Evolutionary conservation across 305 asterid species (phyloP).

Genomic region (Caryopteris hybrid): DNA sequence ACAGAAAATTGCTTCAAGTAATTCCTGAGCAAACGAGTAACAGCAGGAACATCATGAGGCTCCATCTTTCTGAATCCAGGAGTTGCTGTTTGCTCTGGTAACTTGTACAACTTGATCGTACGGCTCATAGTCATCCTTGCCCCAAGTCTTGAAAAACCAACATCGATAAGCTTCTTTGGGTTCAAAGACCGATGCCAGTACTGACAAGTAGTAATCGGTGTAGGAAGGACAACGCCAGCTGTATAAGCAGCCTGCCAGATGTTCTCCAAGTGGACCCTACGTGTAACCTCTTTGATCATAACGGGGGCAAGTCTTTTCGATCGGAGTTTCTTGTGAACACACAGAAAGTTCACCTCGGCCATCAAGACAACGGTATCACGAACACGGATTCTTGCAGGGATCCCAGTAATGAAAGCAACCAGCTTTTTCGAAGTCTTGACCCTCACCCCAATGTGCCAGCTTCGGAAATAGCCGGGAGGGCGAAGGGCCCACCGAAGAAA

Average conservation of each 20-base stretch:
- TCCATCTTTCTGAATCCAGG: constrained; percentile 66
- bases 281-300: constrained; percentile 64
- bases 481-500: constrained; percentile 67
- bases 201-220: constrained; percentile 57
- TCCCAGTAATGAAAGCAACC: constrained; percentile 59
- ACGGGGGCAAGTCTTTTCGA: constrained; percentile 64
- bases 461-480: constrained; percentile 49
- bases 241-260: constrained; percentile 72
- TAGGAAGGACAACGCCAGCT: constrained; percentile 62
- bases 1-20: constrained; percentile 47
- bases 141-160: constrained; percentile 61
- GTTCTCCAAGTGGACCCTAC: constrained; percentile 63
- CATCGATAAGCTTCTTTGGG: constrained; percentile 62
- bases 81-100: constrained; percentile 49
- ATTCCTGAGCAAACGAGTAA: constrained; percentile 52
- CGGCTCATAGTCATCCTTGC: constrained; percentile 71
- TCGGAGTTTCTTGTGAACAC: constrained; percentile 65
- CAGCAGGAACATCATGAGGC: constrained; percentile 57
- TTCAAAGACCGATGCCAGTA: constrained; percentile 65
- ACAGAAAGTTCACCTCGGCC: constrained; percentile 63
- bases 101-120: constrained; percentile 49
- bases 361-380: constrained; percentile 45
- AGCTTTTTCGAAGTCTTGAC: constrained; percentile 53
- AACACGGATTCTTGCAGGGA: constrained; percentile 57
- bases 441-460: constrained; percentile 70